Conservation (phyloP, 1,139 yeast species). For the Yamadazyma pseudoaaseri region DNA sequence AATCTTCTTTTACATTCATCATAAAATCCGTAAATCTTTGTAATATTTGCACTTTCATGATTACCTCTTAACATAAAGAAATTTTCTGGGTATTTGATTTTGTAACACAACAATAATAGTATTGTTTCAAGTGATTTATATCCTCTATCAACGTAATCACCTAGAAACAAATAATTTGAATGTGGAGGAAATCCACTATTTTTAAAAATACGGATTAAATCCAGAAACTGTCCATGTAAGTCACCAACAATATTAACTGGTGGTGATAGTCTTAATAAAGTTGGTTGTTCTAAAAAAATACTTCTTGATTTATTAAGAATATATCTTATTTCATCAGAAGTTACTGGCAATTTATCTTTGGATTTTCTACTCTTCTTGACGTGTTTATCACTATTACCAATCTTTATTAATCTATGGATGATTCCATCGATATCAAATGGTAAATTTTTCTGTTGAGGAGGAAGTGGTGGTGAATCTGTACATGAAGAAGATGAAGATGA, state of each 20-base stretch:
- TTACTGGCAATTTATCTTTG: slow-evolving; percentile 43
- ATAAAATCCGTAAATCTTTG: slow-evolving; percentile 83
- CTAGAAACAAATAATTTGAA: slow-evolving; percentile 74
- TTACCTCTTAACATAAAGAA: slow-evolving; percentile 82
- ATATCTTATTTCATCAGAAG: slow-evolving; percentile 55
- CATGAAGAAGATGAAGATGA: slow-evolving; percentile 6
- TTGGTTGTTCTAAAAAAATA: slow-evolving; percentile 74
- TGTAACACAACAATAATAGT: slow-evolving; percentile 65
- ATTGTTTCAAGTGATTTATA: slow-evolving; percentile 81
- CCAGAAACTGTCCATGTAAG: slow-evolving; percentile 82
- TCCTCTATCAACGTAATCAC: slow-evolving; percentile 88
- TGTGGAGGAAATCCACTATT: slow-evolving; percentile 80
- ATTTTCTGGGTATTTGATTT: slow-evolving; percentile 79
- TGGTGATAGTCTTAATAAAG: slow-evolving; percentile 70
- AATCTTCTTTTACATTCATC: slow-evolving; percentile 83
- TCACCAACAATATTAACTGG: slow-evolving; percentile 89
- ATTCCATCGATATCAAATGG: slow-evolving; percentile 49
- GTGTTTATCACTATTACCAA: slow-evolving; percentile 31
- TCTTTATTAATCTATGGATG: slow-evolving; percentile 51
- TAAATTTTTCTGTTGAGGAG: slow-evolving; percentile 1
- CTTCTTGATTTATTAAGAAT: slow-evolving; percentile 69
- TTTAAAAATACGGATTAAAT: slow-evolving; percentile 70
- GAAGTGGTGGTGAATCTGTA: slow-evolving; percentile 6
- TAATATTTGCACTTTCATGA: slow-evolving; percentile 82
- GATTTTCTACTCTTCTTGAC: slow-evolving; percentile 25